Conservation (phyloP, 2,329 filamentous ascomycete species). For the Penicillium sp. region DNA sequence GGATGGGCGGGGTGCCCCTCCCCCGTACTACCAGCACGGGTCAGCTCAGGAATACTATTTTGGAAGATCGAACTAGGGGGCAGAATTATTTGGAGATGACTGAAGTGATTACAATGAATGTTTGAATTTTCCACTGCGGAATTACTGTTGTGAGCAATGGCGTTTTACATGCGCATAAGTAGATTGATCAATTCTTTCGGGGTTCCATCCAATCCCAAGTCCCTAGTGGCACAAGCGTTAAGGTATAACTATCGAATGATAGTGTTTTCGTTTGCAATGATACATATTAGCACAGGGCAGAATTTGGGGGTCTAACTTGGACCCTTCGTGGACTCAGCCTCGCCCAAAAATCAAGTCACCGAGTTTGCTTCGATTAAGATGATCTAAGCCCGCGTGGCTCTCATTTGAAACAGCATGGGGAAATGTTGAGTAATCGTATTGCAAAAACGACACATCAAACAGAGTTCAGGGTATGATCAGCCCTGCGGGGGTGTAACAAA, state of each 20-base stretch:
- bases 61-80: background rate
- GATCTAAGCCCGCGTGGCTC: background rate
- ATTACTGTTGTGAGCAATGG: background rate
- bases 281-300: background rate
- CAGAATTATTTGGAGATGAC: background rate
- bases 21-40: background rate
- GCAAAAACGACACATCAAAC: background rate
- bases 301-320: background rate
- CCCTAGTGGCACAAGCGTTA: too few relatives aligned
- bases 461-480: background rate
- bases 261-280: background rate
- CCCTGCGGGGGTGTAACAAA: background rate
- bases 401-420: background rate
- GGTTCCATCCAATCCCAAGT: too few relatives aligned
- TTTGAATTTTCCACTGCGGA: background rate
- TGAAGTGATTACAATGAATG: background rate
- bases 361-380: background rate
- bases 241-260: too few relatives aligned
- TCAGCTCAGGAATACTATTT: conserved; percentile 7
- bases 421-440: background rate
- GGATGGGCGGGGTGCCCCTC: background rate
- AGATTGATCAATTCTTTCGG: background rate
- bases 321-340: background rate
- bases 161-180: background rate
- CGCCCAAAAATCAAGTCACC: background rate